These are phyloP conservation scores for Aspergillus homomorphus DNA, from an alignment of 495 filamentous ascomycete species.

Conservation along the genomic window DNA sequence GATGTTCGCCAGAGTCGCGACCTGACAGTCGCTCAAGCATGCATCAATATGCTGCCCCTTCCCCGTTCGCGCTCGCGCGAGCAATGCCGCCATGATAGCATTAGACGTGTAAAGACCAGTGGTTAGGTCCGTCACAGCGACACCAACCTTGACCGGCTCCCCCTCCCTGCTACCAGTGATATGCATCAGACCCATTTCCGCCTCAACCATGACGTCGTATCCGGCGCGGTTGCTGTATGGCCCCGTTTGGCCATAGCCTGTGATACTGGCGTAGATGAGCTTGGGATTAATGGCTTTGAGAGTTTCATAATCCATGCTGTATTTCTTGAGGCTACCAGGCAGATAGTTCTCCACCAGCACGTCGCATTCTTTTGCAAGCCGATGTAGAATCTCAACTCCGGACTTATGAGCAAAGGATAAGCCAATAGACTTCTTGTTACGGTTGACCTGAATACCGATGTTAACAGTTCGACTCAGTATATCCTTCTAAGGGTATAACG, in stretches of 20 bases:
- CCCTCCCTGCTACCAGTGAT: constrained; percentile 88
- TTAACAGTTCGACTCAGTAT: background rate
- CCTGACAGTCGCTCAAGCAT: constrained; percentile 87
- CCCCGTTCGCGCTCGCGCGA: constrained; percentile 64
- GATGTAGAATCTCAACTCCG: constrained; percentile 82
- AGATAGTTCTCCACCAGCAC: constrained; percentile 97
- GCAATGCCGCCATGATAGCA: constrained; percentile 88
- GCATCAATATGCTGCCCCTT: constrained; percentile 92
- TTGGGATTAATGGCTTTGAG: constrained; percentile 75
- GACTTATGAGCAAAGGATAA: constrained; percentile 83
- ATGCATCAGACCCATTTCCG: constrained; percentile 97
- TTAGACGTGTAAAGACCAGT: constrained; percentile 98
- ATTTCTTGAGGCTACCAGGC: constrained; percentile 86
- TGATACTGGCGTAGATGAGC: constrained; percentile 67
- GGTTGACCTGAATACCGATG: constrained; percentile 65
- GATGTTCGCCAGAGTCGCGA: constrained; percentile 88
- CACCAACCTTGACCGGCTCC: constrained; percentile 93
- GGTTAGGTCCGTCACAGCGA: constrained; percentile 93
- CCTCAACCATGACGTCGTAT: constrained; percentile 99
- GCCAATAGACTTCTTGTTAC: constrained; percentile 93
- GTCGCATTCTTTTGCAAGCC: constrained; percentile 79
- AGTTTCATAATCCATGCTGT: constrained; percentile 80
- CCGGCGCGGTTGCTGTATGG: constrained; percentile 86
- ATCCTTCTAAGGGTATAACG: constrained; percentile 13
- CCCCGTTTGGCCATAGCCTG: constrained; percentile 84